Evolutionary conservation across 2,329 filamentous ascomycete genomes (phyloP), one percentile per base, ranked within the genome.

Genomic region (Alternaria sp.): DNA sequence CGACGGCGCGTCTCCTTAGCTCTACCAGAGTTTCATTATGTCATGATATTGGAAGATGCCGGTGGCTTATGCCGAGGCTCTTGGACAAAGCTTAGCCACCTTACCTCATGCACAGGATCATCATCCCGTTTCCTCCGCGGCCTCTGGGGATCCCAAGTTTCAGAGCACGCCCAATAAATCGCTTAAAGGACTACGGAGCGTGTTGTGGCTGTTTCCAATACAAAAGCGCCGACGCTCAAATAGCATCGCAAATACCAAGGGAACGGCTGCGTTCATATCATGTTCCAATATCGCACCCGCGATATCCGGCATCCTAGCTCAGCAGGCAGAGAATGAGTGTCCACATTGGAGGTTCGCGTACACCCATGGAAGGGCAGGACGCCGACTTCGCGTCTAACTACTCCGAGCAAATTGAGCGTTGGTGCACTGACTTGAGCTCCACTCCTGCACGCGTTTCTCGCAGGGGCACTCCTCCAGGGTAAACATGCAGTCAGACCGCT

Each of bases 11-110:
- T 49, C 22, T 38, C 34, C 8, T 22, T 34, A 36, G 46, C 32
- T 38, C 14, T 36, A 24, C 46, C 20, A 34, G 12, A 26, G 26
- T 28, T 47, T 56, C 52, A 62, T 66, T 66, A 62, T 65, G 67
- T 64, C 64, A 68, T 65, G 61, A 61, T 62, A 57, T 53, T 57
- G 47, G 32, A 53, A 63, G 56, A 63, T 56, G 61, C 51, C 57
- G 54, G 62, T 64, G 64, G 64, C 67, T 68, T 63, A 57, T 63
- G 69, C 68, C 70, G 58, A 72, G 69, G 58, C 52, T 69, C 67
- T 69, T 73, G 66, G 65, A 66, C 64, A 68, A 73, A 72, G 70
- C 70, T 73, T 73, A 68, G 64, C 61, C 56, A 57, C 63, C 65
- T 62, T 41, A 42, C 57, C 46, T 30, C 57, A 65, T 64, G 63